Evolutionary conservation across 208 protist genomes (phyloP), one percentile per base, ranked within the genome.

Genomic region (Leishmania turanica): DNA sequence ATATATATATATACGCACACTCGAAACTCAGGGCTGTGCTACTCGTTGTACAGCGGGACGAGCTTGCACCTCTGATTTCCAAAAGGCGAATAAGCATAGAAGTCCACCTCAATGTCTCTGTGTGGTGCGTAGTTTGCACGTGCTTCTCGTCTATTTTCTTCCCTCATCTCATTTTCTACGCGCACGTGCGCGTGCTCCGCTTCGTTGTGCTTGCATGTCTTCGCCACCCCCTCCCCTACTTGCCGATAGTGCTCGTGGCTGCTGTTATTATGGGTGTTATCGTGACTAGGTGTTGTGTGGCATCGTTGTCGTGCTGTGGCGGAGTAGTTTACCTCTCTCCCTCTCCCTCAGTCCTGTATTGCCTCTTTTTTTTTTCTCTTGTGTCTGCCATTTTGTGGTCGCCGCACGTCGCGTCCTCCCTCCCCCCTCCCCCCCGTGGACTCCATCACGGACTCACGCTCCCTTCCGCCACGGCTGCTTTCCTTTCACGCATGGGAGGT

Each of bases 351-450:
- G 21, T 3, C 13, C 15, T 78, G 24, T 68, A 31, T 68, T 37
- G 17, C 60, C 65, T 42, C 58, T 82, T 71, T 64, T 62, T 17
- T 62, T 5, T 78, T 88, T 77, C 4, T 73, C 86, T 77, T 45
- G 17, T 37, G n/a, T 47, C 73, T 82, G 17, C 19, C 27, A 4
- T 72, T 58, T 13, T 3, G 6, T 40, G n/a, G 31, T 66, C 13
- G n/a, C 60, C n/a, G 60, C n/a, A 24, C 13, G 9, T 27, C 47
- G 5, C 75, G 15, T 47, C 47, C 37, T 1, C 2, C 37, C 34
- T 37, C 34, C 37, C 37, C 2, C 37, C 34, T 37, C 34, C 34
- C 34, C 75, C 54, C 77, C 19, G 56, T 45, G 13, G 8, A 24
- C n/a, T 62, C 53, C 68, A n/a, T 76, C 71, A 69, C 75, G 45